A percentile compares a stretch with the other conserved stretches of the same genome.
These are phyloP conservation scores for Hemileccinum rubropunctum DNA, from an alignment of 768 basidiomycete species.

Conservation along the genomic window DNA sequence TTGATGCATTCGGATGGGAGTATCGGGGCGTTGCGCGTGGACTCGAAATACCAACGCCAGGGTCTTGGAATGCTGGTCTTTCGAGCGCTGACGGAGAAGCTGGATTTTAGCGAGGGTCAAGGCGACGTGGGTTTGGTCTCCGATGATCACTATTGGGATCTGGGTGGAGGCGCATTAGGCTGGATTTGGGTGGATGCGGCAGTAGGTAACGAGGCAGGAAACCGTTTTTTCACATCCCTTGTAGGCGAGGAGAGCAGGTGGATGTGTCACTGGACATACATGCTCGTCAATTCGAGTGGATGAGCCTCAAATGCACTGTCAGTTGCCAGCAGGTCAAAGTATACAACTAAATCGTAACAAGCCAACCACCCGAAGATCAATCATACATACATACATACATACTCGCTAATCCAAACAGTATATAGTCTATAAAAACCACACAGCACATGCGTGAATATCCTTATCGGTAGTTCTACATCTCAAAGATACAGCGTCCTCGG, in stretches of 20 bases:
- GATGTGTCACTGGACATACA: constrained; percentile 15
- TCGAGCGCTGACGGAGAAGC: constrained; percentile 5
- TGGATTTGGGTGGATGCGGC: constrained; percentile 24
- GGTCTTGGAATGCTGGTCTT: constrained; percentile 16
- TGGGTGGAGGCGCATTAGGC: constrained; percentile 19
- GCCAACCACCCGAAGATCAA: too few relatives aligned
- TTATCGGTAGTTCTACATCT: constrained; percentile 7
- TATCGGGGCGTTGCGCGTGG: constrained; percentile 13
- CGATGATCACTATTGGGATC: constrained; percentile 9
- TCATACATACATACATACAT: background rate
- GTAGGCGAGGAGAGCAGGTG: constrained; percentile 3
- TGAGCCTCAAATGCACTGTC: too few relatives aligned
- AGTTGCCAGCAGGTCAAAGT: too few relatives aligned
- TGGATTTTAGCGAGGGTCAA: constrained; percentile 3
- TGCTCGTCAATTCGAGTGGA: background rate
- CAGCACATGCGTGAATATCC: constrained; percentile 8
- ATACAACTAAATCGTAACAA: too few relatives aligned
- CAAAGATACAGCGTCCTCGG: constrained; percentile 30
- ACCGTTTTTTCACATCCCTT: constrained; percentile 12
- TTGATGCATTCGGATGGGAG: constrained; percentile 23
- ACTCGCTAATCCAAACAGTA: background rate
- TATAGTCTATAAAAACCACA: constrained; percentile 7
- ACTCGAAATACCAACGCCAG: constrained; percentile 2
- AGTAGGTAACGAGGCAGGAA: constrained; percentile 2
- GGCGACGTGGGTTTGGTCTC: background rate